phyloP scores from a whole-genome alignment of 495 filamentous ascomycete species.

The Talaromyces proteolyticus region DNA sequence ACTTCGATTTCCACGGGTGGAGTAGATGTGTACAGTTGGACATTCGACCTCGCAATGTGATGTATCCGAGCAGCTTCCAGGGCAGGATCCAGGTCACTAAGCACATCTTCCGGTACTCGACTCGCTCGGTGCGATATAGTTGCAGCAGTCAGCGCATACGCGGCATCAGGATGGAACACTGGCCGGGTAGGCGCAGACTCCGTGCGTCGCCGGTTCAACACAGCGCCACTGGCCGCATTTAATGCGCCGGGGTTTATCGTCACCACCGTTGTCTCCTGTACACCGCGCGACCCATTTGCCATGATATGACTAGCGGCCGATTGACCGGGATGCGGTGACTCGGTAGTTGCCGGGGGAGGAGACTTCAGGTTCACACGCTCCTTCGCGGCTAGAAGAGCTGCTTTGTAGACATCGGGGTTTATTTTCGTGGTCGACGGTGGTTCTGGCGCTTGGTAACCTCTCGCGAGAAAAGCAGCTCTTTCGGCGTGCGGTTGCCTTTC shows the following conservation, averaged over 20 bases:
- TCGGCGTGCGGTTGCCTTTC: conserved; percentile 55
- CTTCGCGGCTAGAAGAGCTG: conserved; percentile 62
- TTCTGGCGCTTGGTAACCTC: conserved; percentile 57
- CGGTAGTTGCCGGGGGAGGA: conserved; percentile 26
- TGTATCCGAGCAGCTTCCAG: conserved; percentile 53
- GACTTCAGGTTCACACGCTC: conserved; percentile 39
- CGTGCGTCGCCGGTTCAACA: conserved; percentile 58
- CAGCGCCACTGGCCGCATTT: conserved; percentile 67
- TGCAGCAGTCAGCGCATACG: conserved; percentile 64
- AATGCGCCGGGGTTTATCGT: conserved; percentile 49
- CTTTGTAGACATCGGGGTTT: conserved; percentile 61
- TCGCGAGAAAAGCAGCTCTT: conserved; percentile 61
- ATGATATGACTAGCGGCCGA: conserved; percentile 1
- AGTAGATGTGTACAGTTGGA: conserved; percentile 67
- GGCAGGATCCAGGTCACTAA: conserved; percentile 29
- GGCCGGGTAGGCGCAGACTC: conserved; percentile 53
- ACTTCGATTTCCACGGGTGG: conserved; percentile 67
- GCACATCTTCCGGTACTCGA: conserved; percentile 17
- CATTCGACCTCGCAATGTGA: conserved; percentile 42
- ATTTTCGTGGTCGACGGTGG: conserved; percentile 45
- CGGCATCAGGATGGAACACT: conserved; percentile 48
- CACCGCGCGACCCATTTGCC: conserved; percentile 27
- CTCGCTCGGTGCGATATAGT: conserved; percentile 45
- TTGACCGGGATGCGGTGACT: conserved; percentile 13
- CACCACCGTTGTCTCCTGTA: background rate